Base-by-base conservation (phyloP, 2,329 filamentous ascomycete species). In the Bipolaris oryzae region DNA sequence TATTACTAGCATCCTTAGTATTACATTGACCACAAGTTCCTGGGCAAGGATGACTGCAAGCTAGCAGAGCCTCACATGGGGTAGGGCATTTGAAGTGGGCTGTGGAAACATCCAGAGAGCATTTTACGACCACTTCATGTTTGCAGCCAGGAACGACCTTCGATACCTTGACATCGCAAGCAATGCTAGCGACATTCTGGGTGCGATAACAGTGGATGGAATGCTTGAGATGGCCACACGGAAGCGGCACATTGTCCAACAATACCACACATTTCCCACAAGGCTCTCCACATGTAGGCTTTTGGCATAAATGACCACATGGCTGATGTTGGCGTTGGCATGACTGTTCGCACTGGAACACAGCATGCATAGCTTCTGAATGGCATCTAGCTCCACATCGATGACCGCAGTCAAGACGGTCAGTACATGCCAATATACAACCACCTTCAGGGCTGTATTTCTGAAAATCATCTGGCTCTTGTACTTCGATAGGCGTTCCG, bases 11-110 rank as follows among this genome's bases (percentile, higher is more conserved):
- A 7, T 72, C 61, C 21, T 72, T 75, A 1, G 48, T 64, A 3
- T 77, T 79, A 70, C 88, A 91, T 0, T 60, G 51, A 6, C 57
- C 71, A 65, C 87, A 90, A 7, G 33, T 37, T 2, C 74, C 76
- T 5, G 66, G 57, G 23, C 87, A 90, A 0, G 53, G 54, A 65
- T 90, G 88, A 0, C 88, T 86, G 63, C 89, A 91, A 0, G 70
- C 25, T 0, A 86, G 76, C 0, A 67, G 39, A 0, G 62, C 59
- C 0, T 70, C 75, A 61, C 89, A 91, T 1, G 60, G 48, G 1
- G 71, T 73, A 0, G 44, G 52, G 66, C 89, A 92, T 1, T 39
- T 57, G 66, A 82, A 88, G 0, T 45, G 21, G 0, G 67, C 23
- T 0, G 57, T 42, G 0, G 63, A 58, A 7, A 87, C 79, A 48